Evolutionary conservation across 768 basidiomycete species (phyloP), one percentile per base, ranked within the genome.

Genomic region (Tephrocybe rancida): DNA sequence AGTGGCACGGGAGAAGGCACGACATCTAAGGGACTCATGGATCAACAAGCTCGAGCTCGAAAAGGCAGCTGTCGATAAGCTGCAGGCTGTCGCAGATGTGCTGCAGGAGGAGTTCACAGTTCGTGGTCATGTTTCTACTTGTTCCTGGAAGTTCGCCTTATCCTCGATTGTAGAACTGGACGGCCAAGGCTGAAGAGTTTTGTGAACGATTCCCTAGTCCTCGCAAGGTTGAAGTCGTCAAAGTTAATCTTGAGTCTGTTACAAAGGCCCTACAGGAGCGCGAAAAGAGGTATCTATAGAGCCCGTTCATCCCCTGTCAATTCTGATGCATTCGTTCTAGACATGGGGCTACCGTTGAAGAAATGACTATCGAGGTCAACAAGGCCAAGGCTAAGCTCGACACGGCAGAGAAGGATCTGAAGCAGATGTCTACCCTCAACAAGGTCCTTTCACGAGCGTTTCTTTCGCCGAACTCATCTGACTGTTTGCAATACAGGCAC

Each of bases 281-380:
- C 24, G 87, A 88, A 66, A 81, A 75, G 61, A 76, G 69, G 90
- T 87, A 57, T 10, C 76, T 64, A 16, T 16, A 11, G 10, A 30
- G 13, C 14, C 35, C 38, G 13, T 10, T 45, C 14, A n/a, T 30
- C 13, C 38, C 34, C 25, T 45, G 22, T 29, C 25, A 29, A 21
- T 35, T 32, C 13, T 58, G 61, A 13, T 57, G 21, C 30, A 32
- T 43, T 21, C 1, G 38, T 47, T 61, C 24, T 54, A 92, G 88
- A 35, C 85, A 92, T 48, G 92, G 92, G 7, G 85, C 86, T 0
- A 80, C 84, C 1, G 81, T 92, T 5, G 91, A 92, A 48, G 85
- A 92, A 45, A 83, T 96, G 77, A 81, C 86, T 0, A 73, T 77
- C 11, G 84, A 90, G 61, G 75, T 94, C 19, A 85, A 86, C 64